These are phyloP conservation scores for Glaciozyma martinii DNA, from an alignment of 768 basidiomycete species.

Conservation along the genomic window DNA sequence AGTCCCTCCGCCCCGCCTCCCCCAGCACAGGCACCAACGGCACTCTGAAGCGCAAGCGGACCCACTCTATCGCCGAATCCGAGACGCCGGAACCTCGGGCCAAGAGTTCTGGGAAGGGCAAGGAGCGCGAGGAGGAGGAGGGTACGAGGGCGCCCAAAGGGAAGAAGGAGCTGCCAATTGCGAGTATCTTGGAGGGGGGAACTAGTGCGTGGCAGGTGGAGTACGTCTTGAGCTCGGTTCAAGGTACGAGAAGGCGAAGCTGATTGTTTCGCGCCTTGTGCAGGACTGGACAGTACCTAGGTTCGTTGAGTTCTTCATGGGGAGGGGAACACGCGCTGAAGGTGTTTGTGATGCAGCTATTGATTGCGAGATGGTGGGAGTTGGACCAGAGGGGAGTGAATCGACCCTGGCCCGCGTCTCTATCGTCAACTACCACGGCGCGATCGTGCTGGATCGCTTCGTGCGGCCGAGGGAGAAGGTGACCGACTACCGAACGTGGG, in stretches of 20 bases:
- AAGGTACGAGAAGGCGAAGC: background rate
- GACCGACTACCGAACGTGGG: slow-evolving; percentile 85
- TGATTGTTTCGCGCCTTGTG: slow-evolving; percentile 7
- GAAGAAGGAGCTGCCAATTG: slow-evolving; percentile 19
- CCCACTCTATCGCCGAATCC: slow-evolving; percentile 15
- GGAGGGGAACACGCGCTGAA: slow-evolving; percentile 49
- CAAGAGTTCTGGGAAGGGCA: slow-evolving; percentile 30
- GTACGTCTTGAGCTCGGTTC: slow-evolving; percentile 1
- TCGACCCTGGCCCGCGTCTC: slow-evolving; percentile 81
- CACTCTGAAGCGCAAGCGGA: slow-evolving; percentile 14
- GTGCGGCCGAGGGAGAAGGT: slow-evolving; percentile 79
- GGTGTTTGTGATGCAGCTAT: slow-evolving; percentile 56
- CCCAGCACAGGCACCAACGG: slow-evolving; percentile 19
- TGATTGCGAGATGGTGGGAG: slow-evolving; percentile 97
- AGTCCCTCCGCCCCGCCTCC: slow-evolving; percentile 12
- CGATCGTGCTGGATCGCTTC: slow-evolving; percentile 68
- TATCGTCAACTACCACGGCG: slow-evolving; percentile 80
- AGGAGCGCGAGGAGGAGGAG: background rate
- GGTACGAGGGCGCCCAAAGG: background rate
- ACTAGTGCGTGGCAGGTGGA: slow-evolving; percentile 22
- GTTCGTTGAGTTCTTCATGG: background rate
- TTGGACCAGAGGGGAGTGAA: slow-evolving; percentile 72
- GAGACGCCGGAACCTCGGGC: slow-evolving; percentile 30
- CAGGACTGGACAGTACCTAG: slow-evolving; percentile 24
- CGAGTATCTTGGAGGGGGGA: slow-evolving; percentile 19